Evolutionary conservation across 192 early-diverging fungal genomes (phyloP).

Genomic region (Backusella tarrabulga): DNA sequence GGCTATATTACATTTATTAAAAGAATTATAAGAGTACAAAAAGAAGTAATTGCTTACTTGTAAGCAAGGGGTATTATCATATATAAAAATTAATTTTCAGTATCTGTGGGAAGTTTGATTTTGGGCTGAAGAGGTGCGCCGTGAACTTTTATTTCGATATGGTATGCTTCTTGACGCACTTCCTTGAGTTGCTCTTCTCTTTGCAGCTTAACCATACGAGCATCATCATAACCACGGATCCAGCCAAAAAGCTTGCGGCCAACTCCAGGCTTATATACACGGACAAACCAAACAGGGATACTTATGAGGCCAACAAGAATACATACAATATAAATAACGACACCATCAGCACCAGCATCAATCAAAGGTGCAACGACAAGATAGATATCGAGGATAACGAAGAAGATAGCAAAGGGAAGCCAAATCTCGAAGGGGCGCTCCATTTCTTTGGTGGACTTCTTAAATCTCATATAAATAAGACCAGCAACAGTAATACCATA

Average conservation of each 20-base stretch:
- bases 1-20: neutral
- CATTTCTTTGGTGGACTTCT: conserved; percentile 26
- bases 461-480: conserved; percentile 39
- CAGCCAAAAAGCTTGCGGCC: conserved; percentile 30
- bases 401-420: conserved; percentile 26
- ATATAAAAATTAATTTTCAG: neutral
- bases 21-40: neutral
- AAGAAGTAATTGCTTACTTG: neutral
- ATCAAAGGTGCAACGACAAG: conserved; percentile 33
- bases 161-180: neutral
- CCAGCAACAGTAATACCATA: conserved; percentile 46
- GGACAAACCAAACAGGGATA: conserved; percentile 33
- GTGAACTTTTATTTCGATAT: neutral
- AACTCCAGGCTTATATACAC: conserved; percentile 28
- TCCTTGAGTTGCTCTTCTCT: neutral
- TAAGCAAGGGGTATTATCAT: neutral
- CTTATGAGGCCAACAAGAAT: conserved; percentile 25
- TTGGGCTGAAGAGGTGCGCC: neutral
- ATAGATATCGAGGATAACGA: conserved; percentile 25
- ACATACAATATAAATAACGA: conserved; percentile 25
- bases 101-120: neutral
- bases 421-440: conserved; percentile 41
- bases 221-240: conserved; percentile 30
- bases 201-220: conserved; percentile 5
- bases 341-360: conserved; percentile 29